These are phyloP conservation scores for Nigrospora sphaerica DNA, from an alignment of 2,329 filamentous ascomycete species.

Conservation along the genomic window DNA sequence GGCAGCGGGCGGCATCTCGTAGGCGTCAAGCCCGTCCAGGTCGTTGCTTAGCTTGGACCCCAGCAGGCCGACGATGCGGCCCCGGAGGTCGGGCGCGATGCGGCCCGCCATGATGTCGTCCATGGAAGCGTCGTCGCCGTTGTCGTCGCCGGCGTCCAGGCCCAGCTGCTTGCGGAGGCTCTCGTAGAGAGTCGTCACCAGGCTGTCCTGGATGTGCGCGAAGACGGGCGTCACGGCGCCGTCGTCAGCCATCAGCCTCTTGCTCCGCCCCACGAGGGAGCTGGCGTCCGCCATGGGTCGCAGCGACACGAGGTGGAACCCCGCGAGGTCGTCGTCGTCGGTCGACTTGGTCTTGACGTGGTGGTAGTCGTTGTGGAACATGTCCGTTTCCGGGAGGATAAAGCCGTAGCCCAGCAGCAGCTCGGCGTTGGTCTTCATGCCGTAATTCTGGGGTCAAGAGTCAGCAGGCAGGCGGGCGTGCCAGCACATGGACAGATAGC, in stretches of 20 bases:
- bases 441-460: constrained; percentile 64
- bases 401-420: constrained; percentile 59
- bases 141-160: constrained; percentile 2
- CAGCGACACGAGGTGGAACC: constrained; percentile 39
- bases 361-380: constrained; percentile 52
- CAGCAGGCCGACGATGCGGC: constrained; percentile 24
- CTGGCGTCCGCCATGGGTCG: constrained; percentile 38
- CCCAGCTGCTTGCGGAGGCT: constrained; percentile 13
- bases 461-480: not conserved
- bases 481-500: too few relatives aligned
- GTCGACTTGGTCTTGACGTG: constrained; percentile 43
- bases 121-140: constrained; percentile 15
- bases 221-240: constrained; percentile 31
- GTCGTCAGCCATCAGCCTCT: constrained; percentile 26
- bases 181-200: constrained; percentile 43
- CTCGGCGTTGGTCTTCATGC: constrained; percentile 66
- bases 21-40: constrained; percentile 38
- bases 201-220: constrained; percentile 43
- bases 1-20: constrained; percentile 28
- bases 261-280: constrained; percentile 37
- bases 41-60: constrained; percentile 30
- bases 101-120: constrained; percentile 35
- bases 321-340: constrained; percentile 16
- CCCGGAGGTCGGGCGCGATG: constrained; percentile 30
- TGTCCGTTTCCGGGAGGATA: constrained; percentile 37